Evolutionary conservation across 257 asterid genomes (phyloP), one percentile per base, ranked within the genome.

Genomic region (Penstemon newberryi): DNA sequence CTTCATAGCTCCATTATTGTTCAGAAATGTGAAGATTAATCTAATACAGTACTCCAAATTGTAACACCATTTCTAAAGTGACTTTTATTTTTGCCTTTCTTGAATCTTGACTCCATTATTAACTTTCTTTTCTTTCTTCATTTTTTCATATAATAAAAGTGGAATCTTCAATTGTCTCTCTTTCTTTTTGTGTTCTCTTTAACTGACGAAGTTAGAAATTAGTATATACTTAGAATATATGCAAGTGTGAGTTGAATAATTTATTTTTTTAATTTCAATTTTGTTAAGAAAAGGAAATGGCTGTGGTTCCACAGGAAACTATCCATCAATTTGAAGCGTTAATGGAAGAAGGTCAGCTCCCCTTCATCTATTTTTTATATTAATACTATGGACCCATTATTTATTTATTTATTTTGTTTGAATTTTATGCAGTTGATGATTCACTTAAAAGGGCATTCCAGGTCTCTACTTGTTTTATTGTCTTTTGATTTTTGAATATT

Each of bases 221-320:
- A 33, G 19, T 43, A 38, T 72, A 56, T 71, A 46, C 68, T 72
- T 57, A 60, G 33, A 46, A 45, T 46, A 45, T 46, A 69, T 69
- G 60, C 64, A 19, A 70, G 51, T 73, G 66, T 25, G 33, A 25
- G 25, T 73, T 5, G 7, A 39, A 38, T 5, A 50, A 61, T 67
- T 68, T 42, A 60, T 51, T 65, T 67, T 61, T 66, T 54, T 8
- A 44, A 8, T 53, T 50, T 60, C 13, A 42, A 61, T 45, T 58
- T 7, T 15, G 11, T 66, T 69, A 13, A 38, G 70, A 56, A 63
- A 64, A 65, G 70, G 70, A 39, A 70, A 88, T 88, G 95, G 79
- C 85, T 67, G 84, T 82, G 85, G 82, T 82, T 84, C 85, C 92
- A 7, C 83, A 77, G 70, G 90, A 88, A 75, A 62, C 89, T 72